Percentiles rank a stretch among this genome's conserved stretches.
These are phyloP conservation scores for Trichomonas tenax DNA, from an alignment of 208 protist genomes.

Conservation along the genomic window DNA sequence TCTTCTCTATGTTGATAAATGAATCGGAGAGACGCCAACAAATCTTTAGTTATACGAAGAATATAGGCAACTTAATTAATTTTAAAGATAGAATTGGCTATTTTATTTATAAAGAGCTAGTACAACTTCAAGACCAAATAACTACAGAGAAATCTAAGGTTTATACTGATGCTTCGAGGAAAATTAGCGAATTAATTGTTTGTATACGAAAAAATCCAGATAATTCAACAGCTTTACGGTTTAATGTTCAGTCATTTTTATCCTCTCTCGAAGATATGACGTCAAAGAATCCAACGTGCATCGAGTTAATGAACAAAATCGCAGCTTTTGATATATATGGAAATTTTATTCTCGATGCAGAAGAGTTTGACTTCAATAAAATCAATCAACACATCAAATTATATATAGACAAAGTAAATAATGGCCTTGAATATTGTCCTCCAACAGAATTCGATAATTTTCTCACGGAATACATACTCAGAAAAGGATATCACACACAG, in stretches of 20 bases:
- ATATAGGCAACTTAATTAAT: neutral
- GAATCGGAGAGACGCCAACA: neutral
- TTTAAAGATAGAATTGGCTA: neutral
- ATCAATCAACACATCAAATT: neutral
- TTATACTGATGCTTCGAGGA: neutral
- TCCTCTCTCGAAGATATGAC: neutral
- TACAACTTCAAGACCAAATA: neutral
- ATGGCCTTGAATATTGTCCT: neutral
- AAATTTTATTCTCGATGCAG: neutral
- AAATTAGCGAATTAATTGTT: neutral
- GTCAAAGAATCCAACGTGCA: neutral
- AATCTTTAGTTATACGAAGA: neutral
- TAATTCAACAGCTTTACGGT: neutral
- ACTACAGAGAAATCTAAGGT: neutral
- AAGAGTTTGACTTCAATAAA: neutral
- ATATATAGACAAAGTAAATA: neutral
- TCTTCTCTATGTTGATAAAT: neutral
- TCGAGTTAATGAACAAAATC: neutral
- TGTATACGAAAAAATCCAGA: neutral
- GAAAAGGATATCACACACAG: neutral
- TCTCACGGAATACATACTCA: neutral
- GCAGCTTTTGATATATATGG: neutral
- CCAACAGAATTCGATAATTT: neutral
- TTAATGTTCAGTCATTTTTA: neutral
- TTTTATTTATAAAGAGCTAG: neutral